A percentile compares a stretch with the other conserved stretches of the same genome.
Evolutionary conservation across 176 grass and related monocot species (phyloP).

Genomic region (Musa troglodytarum): DNA sequence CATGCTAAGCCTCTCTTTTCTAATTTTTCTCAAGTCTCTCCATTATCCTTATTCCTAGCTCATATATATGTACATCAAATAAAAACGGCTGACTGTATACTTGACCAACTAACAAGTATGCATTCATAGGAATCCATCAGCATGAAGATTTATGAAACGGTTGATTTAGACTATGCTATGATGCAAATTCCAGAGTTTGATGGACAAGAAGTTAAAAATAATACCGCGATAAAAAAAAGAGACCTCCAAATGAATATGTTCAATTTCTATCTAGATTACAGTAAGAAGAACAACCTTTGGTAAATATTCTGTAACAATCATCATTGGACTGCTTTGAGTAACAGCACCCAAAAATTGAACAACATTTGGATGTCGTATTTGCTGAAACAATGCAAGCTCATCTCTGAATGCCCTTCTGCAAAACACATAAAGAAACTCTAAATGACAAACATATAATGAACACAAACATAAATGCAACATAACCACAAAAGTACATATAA

Average conservation of each 20-base stretch:
- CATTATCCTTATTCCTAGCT: background rate
- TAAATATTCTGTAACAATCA: conserved; percentile 98
- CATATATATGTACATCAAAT: too few species aligned
- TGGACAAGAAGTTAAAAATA: background rate
- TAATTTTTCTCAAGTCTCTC: background rate
- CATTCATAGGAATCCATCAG: background rate
- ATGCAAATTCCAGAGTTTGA: background rate
- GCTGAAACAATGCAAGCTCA: conserved; percentile 87
- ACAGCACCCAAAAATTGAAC: conserved; percentile 97
- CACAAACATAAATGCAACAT: background rate
- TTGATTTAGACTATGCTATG: background rate
- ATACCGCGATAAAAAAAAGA: background rate
- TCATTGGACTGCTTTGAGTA: conserved; percentile 97
- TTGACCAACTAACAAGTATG: background rate
- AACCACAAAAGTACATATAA: conserved; percentile 18
- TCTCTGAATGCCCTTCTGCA: conserved; percentile 82
- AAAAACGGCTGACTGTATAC: background rate
- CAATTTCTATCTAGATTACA: conserved; percentile 6
- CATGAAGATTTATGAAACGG: background rate
- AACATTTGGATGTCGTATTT: conserved; percentile 94
- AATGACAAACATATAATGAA: conserved; percentile 18
- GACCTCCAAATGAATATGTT: background rate
- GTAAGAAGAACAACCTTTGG: conserved; percentile 60
- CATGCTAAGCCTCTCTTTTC: background rate
- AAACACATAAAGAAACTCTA: conserved; percentile 22